A percentile compares a stretch with the other conserved stretches of the same genome.
These are phyloP conservation scores for Cercophora sp. DNA, from an alignment of 495 filamentous ascomycete species.

Conservation along the genomic window DNA sequence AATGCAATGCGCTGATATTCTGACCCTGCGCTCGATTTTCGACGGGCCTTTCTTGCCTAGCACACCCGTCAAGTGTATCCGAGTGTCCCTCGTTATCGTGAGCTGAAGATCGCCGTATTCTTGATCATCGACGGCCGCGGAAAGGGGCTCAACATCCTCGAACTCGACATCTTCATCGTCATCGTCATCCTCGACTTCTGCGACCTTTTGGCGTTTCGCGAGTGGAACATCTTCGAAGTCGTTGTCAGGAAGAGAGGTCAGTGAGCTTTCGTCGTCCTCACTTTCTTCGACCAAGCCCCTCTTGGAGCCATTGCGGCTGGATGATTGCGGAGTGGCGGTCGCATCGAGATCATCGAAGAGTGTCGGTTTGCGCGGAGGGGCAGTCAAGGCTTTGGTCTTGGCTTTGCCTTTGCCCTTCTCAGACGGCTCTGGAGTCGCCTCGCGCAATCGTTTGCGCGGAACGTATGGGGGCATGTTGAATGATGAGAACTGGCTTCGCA, in stretches of 20 bases:
- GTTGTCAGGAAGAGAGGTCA: constrained; percentile 62
- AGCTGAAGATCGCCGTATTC: constrained; percentile 64
- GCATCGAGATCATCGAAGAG: constrained; percentile 69
- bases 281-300: constrained; percentile 48
- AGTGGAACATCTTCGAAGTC: constrained; percentile 61
- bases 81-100: constrained; percentile 60
- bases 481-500: too few relatives aligned
- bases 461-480: constrained; percentile 43
- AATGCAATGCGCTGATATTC: constrained; percentile 74
- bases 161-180: constrained; percentile 78
- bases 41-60: constrained; percentile 79
- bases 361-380: constrained; percentile 47
- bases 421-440: constrained; percentile 20
- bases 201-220: constrained; percentile 19
- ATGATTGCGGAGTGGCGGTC: constrained; percentile 41
- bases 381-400: constrained; percentile 15
- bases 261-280: constrained; percentile 50
- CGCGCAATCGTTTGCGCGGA: constrained; percentile 44
- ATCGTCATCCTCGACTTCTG: constrained; percentile 35
- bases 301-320: constrained; percentile 46
- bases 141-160: constrained; percentile 67
- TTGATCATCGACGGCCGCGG: constrained; percentile 18
- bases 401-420: constrained; percentile 7
- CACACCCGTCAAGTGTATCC: constrained; percentile 51
- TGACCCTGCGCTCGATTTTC: constrained; percentile 74